Conservation (phyloP, 2,329 filamentous ascomycete species). For the Cercospora sp. region DNA sequence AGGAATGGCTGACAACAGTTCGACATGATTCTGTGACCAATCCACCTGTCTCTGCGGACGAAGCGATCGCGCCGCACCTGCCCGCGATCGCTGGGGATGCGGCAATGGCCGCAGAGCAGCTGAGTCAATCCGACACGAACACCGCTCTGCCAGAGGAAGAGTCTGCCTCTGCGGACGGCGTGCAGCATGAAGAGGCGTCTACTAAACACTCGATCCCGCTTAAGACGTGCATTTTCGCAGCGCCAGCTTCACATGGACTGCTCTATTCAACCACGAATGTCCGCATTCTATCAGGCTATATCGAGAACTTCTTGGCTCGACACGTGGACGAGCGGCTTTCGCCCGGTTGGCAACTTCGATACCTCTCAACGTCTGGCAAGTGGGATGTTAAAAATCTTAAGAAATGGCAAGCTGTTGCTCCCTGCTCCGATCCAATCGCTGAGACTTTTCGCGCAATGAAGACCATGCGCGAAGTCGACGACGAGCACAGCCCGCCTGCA, state of each 20-base stretch:
- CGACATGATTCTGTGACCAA: slow-evolving; percentile 12
- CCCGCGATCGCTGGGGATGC: slow-evolving; percentile 15
- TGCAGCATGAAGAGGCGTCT: slow-evolving; percentile 24
- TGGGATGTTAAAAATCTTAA: slow-evolving; percentile 97
- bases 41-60: background rate
- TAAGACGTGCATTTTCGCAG: slow-evolving; percentile 68
- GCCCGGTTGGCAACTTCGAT: slow-evolving; percentile 86
- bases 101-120: slow-evolving; percentile 13
- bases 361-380: slow-evolving; percentile 85
- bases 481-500: slow-evolving; percentile 70
- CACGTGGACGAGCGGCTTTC: slow-evolving; percentile 76
- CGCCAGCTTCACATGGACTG: slow-evolving; percentile 78
- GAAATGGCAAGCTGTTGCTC: slow-evolving; percentile 71
- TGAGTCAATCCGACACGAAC: background rate
- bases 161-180: slow-evolving; percentile 5
- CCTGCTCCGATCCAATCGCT: slow-evolving; percentile 60
- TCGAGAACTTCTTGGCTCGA: slow-evolving; percentile 76
- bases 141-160: background rate
- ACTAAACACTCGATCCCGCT: slow-evolving; percentile 50
- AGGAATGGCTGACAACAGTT: slow-evolving; percentile 39
- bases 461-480: slow-evolving; percentile 85
- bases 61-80: background rate
- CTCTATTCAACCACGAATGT: slow-evolving; percentile 76
- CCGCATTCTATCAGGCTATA: slow-evolving; percentile 74
- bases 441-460: slow-evolving; percentile 86